phyloP scores from a whole-genome alignment of 805 yeast species.

The Pichia cephalocereana region DNA sequence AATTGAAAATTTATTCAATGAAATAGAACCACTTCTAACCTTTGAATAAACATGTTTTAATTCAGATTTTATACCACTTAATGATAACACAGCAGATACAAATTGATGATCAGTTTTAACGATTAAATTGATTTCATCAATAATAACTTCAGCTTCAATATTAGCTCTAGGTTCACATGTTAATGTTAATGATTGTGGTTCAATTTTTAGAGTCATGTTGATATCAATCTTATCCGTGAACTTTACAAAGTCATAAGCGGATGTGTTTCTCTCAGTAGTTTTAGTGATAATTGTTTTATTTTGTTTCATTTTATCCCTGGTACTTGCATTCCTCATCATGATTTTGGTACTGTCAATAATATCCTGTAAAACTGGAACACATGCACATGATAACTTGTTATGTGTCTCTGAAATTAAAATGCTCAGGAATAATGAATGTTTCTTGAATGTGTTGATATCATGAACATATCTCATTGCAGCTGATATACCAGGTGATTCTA shows the following conservation, averaged over 20 bases:
- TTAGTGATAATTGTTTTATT: not conserved
- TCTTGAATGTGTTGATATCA: slow-evolving; percentile 25
- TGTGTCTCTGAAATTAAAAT: slow-evolving; percentile 59
- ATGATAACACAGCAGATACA: slow-evolving; percentile 32
- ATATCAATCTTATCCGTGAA: slow-evolving; percentile 50
- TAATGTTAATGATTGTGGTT: slow-evolving; percentile 62
- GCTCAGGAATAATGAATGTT: slow-evolving; percentile 42
- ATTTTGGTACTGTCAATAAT: slow-evolving; percentile 40
- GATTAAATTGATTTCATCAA: slow-evolving; percentile 56
- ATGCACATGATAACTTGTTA: slow-evolving; percentile 59
- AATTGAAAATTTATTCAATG: slow-evolving; percentile 36
- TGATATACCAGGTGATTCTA: slow-evolving; percentile 70
- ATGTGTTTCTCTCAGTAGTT: not conserved
- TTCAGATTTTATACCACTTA: slow-evolving; percentile 56
- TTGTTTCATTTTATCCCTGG: not conserved
- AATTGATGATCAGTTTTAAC: slow-evolving; percentile 41
- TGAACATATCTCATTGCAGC: slow-evolving; percentile 46
- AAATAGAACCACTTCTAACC: slow-evolving; percentile 71
- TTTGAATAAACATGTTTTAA: slow-evolving; percentile 87
- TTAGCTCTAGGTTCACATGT: slow-evolving; percentile 94
- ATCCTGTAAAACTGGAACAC: slow-evolving; percentile 70
- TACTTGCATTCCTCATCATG: slow-evolving; percentile 30
- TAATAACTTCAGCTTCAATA: slow-evolving; percentile 76
- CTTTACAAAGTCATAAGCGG: slow-evolving; percentile 30
- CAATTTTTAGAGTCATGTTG: slow-evolving; percentile 54